Evolutionary conservation across 2,329 filamentous ascomycete genomes (phyloP).

Genomic region (Penicillium hordei): DNA sequence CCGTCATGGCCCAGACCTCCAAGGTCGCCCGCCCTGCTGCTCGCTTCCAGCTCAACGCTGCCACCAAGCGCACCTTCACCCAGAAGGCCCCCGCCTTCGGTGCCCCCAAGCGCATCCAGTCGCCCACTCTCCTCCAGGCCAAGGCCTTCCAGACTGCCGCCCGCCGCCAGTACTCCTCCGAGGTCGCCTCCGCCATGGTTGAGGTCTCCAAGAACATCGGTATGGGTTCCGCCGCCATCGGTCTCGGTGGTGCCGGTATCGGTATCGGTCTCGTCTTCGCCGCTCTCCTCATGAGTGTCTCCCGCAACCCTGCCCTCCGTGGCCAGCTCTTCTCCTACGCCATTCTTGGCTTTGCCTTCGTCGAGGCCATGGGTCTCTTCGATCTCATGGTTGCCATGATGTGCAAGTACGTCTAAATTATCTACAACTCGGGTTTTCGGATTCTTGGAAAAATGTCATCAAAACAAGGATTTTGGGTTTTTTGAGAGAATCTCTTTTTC

Average conservation of each 20-base stretch:
- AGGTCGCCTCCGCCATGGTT: conserved; percentile 81
- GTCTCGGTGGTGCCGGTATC: conserved; percentile 89
- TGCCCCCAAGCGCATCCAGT: conserved; percentile 73
- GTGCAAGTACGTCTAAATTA: conserved; percentile 72
- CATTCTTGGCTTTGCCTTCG: conserved; percentile 94
- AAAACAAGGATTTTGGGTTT: conserved; percentile 11
- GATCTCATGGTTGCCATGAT: conserved; percentile 90
- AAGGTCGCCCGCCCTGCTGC: conserved; percentile 76
- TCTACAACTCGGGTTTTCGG: conserved; percentile 12
- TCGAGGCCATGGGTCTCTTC: conserved; percentile 77
- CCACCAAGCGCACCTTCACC: conserved; percentile 69
- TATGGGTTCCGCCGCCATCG: conserved; percentile 86
- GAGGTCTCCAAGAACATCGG: conserved; percentile 88
- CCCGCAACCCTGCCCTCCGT: conserved; percentile 91
- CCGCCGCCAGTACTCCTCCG: conserved; percentile 79
- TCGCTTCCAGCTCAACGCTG: conserved; percentile 62
- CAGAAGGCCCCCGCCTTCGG: conserved; percentile 54
- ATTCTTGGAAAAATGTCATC: conserved; percentile 14
- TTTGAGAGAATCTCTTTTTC: conserved; percentile 16
- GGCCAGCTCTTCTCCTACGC: conserved; percentile 95
- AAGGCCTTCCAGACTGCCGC: conserved; percentile 59
- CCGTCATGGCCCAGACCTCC: conserved; percentile 66
- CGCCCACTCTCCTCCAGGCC: conserved; percentile 64
- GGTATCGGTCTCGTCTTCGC: conserved; percentile 95
- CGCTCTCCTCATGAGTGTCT: conserved; percentile 82